Evolutionary conservation across 148 eudicot genomes (phyloP), one percentile per base, ranked within the genome.

Genomic region (Polygonum aviculare): DNA sequence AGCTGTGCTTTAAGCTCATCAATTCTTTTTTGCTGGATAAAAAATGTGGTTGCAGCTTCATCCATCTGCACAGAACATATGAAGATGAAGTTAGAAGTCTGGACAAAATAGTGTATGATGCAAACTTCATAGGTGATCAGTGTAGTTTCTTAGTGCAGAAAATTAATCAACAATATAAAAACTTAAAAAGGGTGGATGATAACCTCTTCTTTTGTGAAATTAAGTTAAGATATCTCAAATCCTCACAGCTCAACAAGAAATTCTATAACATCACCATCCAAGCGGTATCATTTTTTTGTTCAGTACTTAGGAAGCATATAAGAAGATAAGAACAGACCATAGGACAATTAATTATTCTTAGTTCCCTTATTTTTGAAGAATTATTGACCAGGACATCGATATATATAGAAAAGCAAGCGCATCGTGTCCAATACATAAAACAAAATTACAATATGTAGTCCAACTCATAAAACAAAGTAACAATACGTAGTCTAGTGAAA

Each of bases 1-100:
- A 95, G 99, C 84, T 95, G 99, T 77, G 97, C 99, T 85, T 90
- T 97, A 16, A 95, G 90, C 80, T 86, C 94, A 62, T 92, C 99
- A 67, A 89, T 88, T 84, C 86, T 95, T 80, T 73, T 86, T 79
- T 86, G 93, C 78, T 88, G 94, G 80, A 70, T 80, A 79, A 76
- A 62, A 18, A 95, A 86, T 78, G 79, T 80, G 38, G 76, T 78
- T 79, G 87, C 93, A 50, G 86, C 91, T 85, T 88, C 90, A 39
- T 76, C 80, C n/a, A 84, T 81, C 99, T 95, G 82, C 59, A 80
- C 76, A 76, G 97, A 92, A 83, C 59, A 80, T 77, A 76, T 50
- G 44, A 31, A 63, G 33, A 36, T n/a, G 19, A 21, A 7, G 5
- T 70, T 38, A 70, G 48, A 44, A 18, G 35, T 26, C 15, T 31